Evolutionary conservation across 2,329 filamentous ascomycete genomes (phyloP), one percentile per base, ranked within the genome.

Genomic region (Trichoderma koningiopsis): DNA sequence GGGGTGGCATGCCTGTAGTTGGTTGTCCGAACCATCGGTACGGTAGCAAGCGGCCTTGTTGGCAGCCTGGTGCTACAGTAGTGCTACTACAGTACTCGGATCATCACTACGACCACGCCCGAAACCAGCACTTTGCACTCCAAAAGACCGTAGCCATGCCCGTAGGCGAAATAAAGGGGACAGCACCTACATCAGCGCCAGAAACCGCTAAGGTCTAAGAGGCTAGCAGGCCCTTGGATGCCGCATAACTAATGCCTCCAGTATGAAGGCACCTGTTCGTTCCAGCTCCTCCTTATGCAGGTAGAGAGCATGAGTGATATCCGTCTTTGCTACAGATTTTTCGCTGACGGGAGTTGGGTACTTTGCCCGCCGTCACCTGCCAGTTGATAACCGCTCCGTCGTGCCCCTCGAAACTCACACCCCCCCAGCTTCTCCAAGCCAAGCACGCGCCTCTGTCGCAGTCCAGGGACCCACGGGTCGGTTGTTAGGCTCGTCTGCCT

Each of bases 21-120:
- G 24, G 47, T 37, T 52, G 49, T 47, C 58, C 58, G 66, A 52
- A 62, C 66, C 52, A 58, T 68, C 66, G 58, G 66, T 68, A 68
- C 59, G 66, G 66, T 56, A 68, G 66, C 66, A 68, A 47, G 59
- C 66, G 53, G 29, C 24, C 63, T 29, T 58, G 37, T 43, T 57
- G 16, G 37, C n/a, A 56, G 37, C 63, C 37, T 52, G 27, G 40
- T n/a, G 27, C 63, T 31, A 4, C 27, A 27, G 27, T 27, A 19
- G 22, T 2, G 29, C 11, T 59, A n/a, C 58, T 29, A 31, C 58
- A 8, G 24, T 53, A 8, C 27, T 22, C 47, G 22, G 47, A 43
- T 43, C 19, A n/a, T 43, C 11, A 49, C 47, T 68, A 68, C 29
- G 27, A 40, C 65, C 33, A 68, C 65, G 19, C 65, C 65, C 14